Conservation (phyloP, 129 eudicot species). For the Saussurea involucrata region DNA sequence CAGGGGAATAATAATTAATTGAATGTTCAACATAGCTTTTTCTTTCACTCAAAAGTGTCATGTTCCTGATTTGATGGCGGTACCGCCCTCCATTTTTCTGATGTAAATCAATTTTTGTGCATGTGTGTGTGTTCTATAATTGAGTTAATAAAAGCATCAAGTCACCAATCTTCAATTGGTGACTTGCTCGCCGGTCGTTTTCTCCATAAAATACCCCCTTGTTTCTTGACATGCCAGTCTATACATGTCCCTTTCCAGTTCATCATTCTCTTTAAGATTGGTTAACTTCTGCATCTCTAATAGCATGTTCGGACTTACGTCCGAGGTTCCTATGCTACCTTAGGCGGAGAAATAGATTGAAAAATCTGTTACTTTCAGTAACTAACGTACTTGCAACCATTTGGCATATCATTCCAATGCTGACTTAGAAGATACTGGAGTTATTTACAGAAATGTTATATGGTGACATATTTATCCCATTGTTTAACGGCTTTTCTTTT, state of each 20-base stretch:
- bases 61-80: neutral
- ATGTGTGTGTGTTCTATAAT: neutral
- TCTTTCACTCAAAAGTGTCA: neutral
- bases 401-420: neutral
- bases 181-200: neutral
- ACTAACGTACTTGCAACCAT: neutral
- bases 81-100: neutral
- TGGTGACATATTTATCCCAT: slow-evolving; percentile 3
- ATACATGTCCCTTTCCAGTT: neutral
- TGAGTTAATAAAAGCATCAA: neutral
- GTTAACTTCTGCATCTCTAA: neutral
- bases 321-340: neutral
- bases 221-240: neutral
- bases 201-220: neutral
- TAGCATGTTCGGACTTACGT: neutral
- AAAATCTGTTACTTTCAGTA: neutral
- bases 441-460: slow-evolving; percentile 6
- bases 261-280: neutral
- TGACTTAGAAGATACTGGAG: neutral
- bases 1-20: neutral
- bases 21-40: neutral
- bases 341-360: neutral
- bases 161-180: no score
- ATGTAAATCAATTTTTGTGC: neutral
- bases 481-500: slow-evolving; percentile 10